A percentile compares a stretch with the other conserved stretches of the same genome.
Conservation (phyloP, 2,329 filamentous ascomycete species). For the Myriosclerotinia scirpicola region DNA sequence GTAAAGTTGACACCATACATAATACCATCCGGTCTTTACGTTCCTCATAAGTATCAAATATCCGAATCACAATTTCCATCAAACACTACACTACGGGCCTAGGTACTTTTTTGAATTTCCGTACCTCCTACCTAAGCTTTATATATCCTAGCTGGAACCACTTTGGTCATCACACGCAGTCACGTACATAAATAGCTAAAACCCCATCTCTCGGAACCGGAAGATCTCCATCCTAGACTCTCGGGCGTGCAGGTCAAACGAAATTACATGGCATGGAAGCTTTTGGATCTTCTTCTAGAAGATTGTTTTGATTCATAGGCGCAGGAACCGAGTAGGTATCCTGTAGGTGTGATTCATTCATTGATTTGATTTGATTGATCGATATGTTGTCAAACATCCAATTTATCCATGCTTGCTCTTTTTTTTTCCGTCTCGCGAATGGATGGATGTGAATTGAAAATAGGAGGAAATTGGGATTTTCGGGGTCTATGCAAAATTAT, state of each 20-base stretch:
- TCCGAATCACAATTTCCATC: slow-evolving; percentile 18
- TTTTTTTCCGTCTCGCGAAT: neutral
- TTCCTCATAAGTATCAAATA: slow-evolving; percentile 12
- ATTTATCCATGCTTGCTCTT: neutral
- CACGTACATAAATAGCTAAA: neutral
- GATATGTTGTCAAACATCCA: slow-evolving; percentile 16
- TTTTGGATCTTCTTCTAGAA: slow-evolving; percentile 16
- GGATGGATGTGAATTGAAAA: neutral
- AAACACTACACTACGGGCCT: neutral
- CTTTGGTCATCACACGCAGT: slow-evolving; percentile 9
- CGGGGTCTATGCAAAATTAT: slow-evolving; percentile 9
- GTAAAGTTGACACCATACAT: neutral
- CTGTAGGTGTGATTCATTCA: neutral
- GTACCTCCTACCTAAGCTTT: neutral
- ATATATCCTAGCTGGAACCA: neutral
- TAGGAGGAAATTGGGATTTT: slow-evolving; percentile 17
- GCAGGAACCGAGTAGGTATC: slow-evolving; percentile 14
- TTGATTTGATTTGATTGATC: neutral
- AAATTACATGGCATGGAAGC: slow-evolving; percentile 11
- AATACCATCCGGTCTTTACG: neutral
- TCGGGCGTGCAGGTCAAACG: neutral
- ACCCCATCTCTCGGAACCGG: slow-evolving; percentile 15
- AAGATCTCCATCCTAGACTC: slow-evolving; percentile 12
- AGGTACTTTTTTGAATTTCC: neutral
- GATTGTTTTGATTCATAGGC: slow-evolving; percentile 21